phyloP scores from a whole-genome alignment of 1,139 yeast species.

The Candida pseudoviswanathii region DNA sequence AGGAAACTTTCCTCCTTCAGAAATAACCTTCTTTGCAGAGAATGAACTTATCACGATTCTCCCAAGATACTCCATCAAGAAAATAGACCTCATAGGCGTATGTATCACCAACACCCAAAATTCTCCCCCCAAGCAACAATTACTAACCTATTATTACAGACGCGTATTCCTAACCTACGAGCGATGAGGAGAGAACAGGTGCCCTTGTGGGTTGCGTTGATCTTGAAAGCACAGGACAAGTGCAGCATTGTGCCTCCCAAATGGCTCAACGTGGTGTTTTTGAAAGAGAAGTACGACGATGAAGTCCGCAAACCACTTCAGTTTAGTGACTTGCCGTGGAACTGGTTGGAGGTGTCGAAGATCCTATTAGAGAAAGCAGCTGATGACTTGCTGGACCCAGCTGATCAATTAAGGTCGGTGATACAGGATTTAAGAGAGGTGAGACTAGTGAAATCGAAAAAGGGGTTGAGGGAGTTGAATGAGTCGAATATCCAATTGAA shows the following conservation, averaged over 20 bases:
- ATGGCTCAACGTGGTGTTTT: conserved; percentile 70
- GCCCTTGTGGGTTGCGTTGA: conserved; percentile 87
- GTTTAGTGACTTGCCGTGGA: conserved; percentile 78
- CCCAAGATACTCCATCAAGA: conserved; percentile 72
- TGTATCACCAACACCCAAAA: conserved; percentile 19
- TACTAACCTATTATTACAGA: conserved; percentile 26
- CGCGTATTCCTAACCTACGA: conserved; percentile 52
- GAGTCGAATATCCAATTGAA: conserved; percentile 84
- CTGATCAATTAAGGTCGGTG: conserved; percentile 63
- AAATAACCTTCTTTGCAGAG: conserved; percentile 83
- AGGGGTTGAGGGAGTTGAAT: conserved; percentile 76
- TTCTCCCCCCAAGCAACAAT: background rate
- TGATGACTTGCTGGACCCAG: conserved; percentile 73
- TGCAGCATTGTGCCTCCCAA: conserved; percentile 85
- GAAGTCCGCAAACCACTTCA: conserved; percentile 60
- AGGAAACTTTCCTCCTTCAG: conserved; percentile 70
- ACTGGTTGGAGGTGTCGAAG: conserved; percentile 84
- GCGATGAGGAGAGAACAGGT: conserved; percentile 74
- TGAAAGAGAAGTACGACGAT: conserved; percentile 64
- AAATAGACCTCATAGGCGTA: conserved; percentile 65
- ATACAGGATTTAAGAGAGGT: conserved; percentile 86
- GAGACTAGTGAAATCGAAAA: conserved; percentile 76
- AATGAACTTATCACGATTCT: conserved; percentile 71
- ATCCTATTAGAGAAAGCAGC: conserved; percentile 66
- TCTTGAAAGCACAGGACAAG: conserved; percentile 80